Evolutionary conservation across 345 rosid species (phyloP).

Genomic region (Heritiera fomes): DNA sequence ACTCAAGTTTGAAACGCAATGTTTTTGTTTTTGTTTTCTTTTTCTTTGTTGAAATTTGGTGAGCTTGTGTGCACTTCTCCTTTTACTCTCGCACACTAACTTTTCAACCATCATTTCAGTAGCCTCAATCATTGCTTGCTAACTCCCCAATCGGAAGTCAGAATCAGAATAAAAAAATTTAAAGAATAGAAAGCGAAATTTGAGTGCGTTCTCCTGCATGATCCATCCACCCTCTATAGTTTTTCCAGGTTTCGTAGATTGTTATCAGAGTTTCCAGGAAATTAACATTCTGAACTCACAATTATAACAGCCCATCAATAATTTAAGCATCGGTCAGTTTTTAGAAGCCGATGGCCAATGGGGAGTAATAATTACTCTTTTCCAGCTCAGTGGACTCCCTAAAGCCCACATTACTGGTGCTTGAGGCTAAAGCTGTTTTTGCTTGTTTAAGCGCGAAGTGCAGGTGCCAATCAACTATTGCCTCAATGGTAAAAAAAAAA

Average conservation of each 20-base stretch:
- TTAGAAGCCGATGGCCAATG: too few species aligned
- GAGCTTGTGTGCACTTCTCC: neutral
- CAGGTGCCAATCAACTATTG: too few species aligned
- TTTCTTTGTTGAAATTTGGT: neutral
- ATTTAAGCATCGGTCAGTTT: neutral
- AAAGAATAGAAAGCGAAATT: neutral
- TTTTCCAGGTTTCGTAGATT: neutral
- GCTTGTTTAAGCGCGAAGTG: too few species aligned
- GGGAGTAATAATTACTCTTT: neutral
- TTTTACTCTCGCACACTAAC: neutral
- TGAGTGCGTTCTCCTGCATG: neutral
- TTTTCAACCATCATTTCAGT: neutral
- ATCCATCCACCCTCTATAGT: neutral
- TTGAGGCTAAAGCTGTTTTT: too few species aligned
- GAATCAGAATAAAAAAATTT: neutral
- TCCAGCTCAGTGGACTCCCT: neutral
- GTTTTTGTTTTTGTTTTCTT: neutral
- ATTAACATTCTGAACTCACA: neutral
- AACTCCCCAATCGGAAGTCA: neutral
- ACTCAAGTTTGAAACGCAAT: neutral
- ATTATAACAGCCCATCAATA: neutral
- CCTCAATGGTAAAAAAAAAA: too few species aligned
- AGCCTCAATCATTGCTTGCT: neutral
- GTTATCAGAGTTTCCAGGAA: neutral
- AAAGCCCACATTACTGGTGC: neutral